Conservation (phyloP, 768 basidiomycete species). For the Phlebiopsis gigantea region DNA sequence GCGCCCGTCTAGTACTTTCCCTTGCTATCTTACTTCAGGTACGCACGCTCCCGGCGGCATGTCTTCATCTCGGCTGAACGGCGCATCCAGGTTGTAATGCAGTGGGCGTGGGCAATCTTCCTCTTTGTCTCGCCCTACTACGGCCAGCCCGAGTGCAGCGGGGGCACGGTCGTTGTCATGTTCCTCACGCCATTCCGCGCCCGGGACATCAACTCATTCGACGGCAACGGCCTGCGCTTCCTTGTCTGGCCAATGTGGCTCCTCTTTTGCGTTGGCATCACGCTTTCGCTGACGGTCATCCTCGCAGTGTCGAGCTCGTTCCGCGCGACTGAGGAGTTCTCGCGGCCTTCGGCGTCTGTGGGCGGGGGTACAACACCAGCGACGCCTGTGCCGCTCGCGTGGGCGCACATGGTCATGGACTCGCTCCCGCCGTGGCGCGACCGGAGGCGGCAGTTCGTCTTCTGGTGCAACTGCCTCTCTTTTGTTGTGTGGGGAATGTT, state of each 20-base stretch:
- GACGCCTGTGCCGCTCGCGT: neutral
- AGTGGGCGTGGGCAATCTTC: slow-evolving; percentile 25
- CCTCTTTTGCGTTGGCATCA: slow-evolving; percentile 21
- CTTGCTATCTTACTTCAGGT: slow-evolving; percentile 23
- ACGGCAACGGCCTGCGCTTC: slow-evolving; percentile 9
- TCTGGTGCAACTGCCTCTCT: slow-evolving; percentile 16
- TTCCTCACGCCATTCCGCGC: slow-evolving; percentile 16
- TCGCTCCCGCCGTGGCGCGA: slow-evolving; percentile 8
- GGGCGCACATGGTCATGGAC: neutral
- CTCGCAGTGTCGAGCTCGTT: slow-evolving; percentile 18
- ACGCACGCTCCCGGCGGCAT: neutral
- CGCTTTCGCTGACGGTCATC: slow-evolving; percentile 17
- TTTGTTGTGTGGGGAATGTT: slow-evolving; percentile 17
- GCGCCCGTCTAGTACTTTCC: slow-evolving; percentile 18
- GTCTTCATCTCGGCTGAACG: neutral
- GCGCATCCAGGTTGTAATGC: slow-evolving; percentile 19
- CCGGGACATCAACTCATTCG: slow-evolving; percentile 12
- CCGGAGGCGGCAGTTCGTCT: slow-evolving; percentile 5
- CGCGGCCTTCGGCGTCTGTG: neutral
- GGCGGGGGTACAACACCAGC: neutral
- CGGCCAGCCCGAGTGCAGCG: slow-evolving; percentile 20
- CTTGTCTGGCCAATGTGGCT: slow-evolving; percentile 23
- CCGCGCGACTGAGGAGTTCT: slow-evolving; percentile 10
- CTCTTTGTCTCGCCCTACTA: slow-evolving; percentile 22
- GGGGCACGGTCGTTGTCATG: slow-evolving; percentile 16